A percentile compares a stretch with the other conserved stretches of the same genome.
Conservation (phyloP, 2,329 filamentous ascomycete species). For the Coniochaeta ligniaria region DNA sequence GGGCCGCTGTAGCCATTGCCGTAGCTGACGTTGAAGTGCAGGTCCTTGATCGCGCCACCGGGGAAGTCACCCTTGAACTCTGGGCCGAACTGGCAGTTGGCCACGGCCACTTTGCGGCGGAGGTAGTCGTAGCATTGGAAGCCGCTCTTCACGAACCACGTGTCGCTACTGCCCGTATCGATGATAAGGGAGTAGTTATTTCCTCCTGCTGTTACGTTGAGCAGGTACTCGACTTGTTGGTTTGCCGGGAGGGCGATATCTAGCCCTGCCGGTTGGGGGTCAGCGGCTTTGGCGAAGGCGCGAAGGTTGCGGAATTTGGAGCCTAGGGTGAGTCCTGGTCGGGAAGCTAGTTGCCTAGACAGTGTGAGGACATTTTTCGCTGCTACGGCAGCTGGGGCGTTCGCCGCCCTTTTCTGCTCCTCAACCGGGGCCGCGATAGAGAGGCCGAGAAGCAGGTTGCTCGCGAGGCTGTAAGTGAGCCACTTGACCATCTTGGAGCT, state of each 20-base stretch:
- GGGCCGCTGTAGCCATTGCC: conserved; percentile 13
- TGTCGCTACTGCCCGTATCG: conserved; percentile 23
- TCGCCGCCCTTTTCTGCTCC: conserved; percentile 1
- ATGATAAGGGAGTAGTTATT: conserved; percentile 19
- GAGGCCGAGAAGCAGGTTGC: conserved; percentile 4
- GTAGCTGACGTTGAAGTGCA: conserved; percentile 23
- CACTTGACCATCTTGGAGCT: conserved; percentile 3
- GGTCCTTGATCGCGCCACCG: conserved; percentile 16
- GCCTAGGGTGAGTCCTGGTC: background rate
- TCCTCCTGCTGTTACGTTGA: conserved; percentile 16
- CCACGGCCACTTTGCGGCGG: conserved; percentile 7
- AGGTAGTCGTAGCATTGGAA: conserved; percentile 19
- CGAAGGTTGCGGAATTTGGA: conserved; percentile 3
- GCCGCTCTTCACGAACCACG: conserved; percentile 18
- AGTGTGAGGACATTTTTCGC: conserved; percentile 6
- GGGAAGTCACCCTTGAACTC: conserved; percentile 20
- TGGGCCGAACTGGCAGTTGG: conserved; percentile 20
- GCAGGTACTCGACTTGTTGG: conserved; percentile 21
- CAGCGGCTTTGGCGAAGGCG: background rate
- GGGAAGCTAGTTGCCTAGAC: background rate
- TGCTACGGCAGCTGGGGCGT: conserved; percentile 5
- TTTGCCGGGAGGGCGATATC: conserved; percentile 1
- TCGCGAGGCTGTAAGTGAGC: conserved; percentile 4
- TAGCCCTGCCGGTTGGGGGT: background rate
- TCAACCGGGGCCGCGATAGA: conserved; percentile 2